phyloP scores from a whole-genome alignment of 352 stramenopile species.

The Pythium phragmiticola region DNA sequence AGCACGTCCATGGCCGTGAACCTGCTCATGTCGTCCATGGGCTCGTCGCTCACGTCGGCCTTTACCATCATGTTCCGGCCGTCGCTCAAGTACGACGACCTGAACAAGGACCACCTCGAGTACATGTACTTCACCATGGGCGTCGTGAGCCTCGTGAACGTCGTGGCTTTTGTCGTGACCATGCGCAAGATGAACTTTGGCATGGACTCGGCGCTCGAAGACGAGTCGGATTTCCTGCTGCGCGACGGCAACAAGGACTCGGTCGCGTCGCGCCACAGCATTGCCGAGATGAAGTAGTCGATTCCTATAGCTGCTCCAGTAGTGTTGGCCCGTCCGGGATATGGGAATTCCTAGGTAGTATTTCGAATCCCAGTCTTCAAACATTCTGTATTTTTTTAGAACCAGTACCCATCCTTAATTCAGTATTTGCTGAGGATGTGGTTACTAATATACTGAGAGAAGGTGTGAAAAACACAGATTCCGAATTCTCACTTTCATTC shows the following conservation, averaged over 20 bases:
- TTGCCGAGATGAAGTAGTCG: constrained; percentile 22
- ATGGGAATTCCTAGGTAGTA: too few relatives aligned
- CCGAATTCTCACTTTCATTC: too few relatives aligned
- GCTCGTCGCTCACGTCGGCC: constrained; percentile 83
- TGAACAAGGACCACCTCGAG: constrained; percentile 85
- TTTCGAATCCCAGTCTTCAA: too few relatives aligned
- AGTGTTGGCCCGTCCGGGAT: too few relatives aligned
- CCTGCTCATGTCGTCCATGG: constrained; percentile 87
- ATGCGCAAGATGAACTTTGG: constrained; percentile 89
- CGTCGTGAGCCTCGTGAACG: constrained; percentile 67
- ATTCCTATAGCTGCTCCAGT: too few relatives aligned
- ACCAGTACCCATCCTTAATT: too few relatives aligned
- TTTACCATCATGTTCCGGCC: constrained; percentile 85
- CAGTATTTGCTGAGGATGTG: too few relatives aligned
- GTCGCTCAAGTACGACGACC: constrained; percentile 60
- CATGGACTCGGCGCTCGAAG: constrained; percentile 66
- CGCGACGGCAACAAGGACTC: constrained; percentile 20
- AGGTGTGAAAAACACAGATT: too few relatives aligned
- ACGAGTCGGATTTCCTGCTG: constrained; percentile 30
- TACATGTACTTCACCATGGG: constrained; percentile 90
- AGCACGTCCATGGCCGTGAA: constrained; percentile 87
- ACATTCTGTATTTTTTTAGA: too few relatives aligned
- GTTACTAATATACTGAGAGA: too few relatives aligned
- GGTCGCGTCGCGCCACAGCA: constrained; percentile 20
- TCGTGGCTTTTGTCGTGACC: constrained; percentile 63